These are phyloP conservation scores for Avena sativa DNA, from an alignment of 176 grass and related monocot genomes.

Conservation along the genomic window DNA sequence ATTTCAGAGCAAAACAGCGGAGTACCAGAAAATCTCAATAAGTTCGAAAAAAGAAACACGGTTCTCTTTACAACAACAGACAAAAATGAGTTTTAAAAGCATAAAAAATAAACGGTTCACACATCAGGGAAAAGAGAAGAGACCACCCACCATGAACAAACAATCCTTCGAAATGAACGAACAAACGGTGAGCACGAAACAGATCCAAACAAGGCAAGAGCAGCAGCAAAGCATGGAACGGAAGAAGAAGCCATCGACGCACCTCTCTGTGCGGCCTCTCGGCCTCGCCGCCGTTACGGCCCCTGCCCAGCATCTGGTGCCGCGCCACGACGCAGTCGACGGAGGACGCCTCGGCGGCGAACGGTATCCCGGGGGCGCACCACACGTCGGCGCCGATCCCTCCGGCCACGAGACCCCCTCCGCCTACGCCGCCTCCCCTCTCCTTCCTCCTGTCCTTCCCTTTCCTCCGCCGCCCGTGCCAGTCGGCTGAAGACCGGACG, in stretches of 20 bases:
- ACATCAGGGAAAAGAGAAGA: not conserved
- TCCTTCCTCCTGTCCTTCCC: slow-evolving; percentile 65
- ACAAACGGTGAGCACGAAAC: not conserved
- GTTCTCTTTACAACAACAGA: not conserved
- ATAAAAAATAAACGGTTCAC: not conserved
- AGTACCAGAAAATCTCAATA: not conserved
- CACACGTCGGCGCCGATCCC: slow-evolving; percentile 79
- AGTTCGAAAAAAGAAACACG: not conserved
- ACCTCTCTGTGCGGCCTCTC: slow-evolving; percentile 90
- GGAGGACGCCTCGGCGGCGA: slow-evolving; percentile 88
- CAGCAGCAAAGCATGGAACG: not conserved
- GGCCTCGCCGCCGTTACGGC: slow-evolving; percentile 28
- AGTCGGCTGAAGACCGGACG: slow-evolving; percentile 82
- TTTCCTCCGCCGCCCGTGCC: slow-evolving; percentile 66
- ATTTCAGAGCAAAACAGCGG: not conserved
- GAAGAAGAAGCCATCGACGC: not conserved
- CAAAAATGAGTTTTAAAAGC: slow-evolving; percentile 1
- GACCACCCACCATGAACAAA: slow-evolving; percentile 1
- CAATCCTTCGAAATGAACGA: not conserved
- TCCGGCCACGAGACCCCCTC: slow-evolving; percentile 42
- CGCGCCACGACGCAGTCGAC: slow-evolving; percentile 90
- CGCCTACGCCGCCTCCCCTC: not conserved
- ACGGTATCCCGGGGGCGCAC: slow-evolving; percentile 87
- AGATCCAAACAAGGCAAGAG: slow-evolving; percentile 27
- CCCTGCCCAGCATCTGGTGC: slow-evolving; percentile 62